Base-by-base conservation (phyloP, 495 filamentous ascomycete species). In the Penicillium ucsense region DNA sequence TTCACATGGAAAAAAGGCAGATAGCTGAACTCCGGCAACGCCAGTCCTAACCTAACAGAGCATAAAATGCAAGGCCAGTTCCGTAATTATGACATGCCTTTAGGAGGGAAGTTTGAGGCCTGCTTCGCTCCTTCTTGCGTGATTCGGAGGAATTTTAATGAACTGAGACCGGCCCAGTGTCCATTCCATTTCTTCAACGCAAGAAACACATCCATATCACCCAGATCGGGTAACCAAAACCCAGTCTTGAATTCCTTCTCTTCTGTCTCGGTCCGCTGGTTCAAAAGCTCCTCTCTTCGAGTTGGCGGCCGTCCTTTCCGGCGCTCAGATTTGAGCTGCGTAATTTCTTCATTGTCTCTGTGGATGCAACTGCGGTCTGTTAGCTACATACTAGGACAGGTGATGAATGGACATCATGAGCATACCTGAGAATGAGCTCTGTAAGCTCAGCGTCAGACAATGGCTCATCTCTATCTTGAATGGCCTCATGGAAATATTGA, bases 241-340 rank as follows among this genome's bases (percentile, higher is more conserved):
- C 92, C 92, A 30, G 82, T 85, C 40, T 80, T 74, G 52, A 87
- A 85, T 68, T 98, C 92, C 58, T 84, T 84, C 54, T 84, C 70
- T 53, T 96, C 87, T 12, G 67, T 67, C 12, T 74, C 72, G 40
- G 85, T 81, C 40, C 80, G 79, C 56, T 89, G 81, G 51, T 75
- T 79, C 28, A 97, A 67, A 4, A 85, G 65, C 61, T 89, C 86
- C 57, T 95, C 88, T 45, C 79, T 78, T 31, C 81, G 77, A 55
- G 78, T 86, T 4, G 89, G 70, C 27, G 94, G 88, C 31, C 92
- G 79, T 10, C 94, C 91, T 35, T 86, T 76, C 27, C 94, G 78
- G 8, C 89, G 82, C 40, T 85, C 77, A 52, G 80, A 81, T 62
- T 89, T 83, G 46, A 92, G 62, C 46, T 78, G 70, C 37, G 78